Conservation (phyloP, 78 protist genomes). For the Acrasis kona region DNA sequence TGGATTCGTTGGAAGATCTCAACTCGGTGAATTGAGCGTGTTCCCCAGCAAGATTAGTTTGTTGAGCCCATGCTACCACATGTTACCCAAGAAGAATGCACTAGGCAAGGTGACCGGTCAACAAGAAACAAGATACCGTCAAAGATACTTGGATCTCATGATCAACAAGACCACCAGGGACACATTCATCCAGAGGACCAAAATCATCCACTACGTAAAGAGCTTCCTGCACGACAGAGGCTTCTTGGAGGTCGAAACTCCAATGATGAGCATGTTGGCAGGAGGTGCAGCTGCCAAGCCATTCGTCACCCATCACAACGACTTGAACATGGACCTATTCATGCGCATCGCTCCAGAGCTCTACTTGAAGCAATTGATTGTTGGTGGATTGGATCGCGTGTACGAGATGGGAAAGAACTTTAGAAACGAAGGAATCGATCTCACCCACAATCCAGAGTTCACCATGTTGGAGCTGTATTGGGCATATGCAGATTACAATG, state of each 20-base stretch:
- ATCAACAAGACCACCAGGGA: slow-evolving; percentile 55
- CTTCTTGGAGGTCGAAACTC: slow-evolving; percentile 96
- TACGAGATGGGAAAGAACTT: slow-evolving; percentile 99
- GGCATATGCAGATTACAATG: slow-evolving; percentile 99
- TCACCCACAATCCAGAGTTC: slow-evolving; percentile 99
- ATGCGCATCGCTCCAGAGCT: slow-evolving; percentile 99
- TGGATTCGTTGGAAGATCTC: slow-evolving; percentile 84
- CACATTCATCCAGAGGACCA: slow-evolving; percentile 62
- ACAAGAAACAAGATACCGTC: slow-evolving; percentile 77
- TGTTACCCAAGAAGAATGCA: slow-evolving; percentile 68
- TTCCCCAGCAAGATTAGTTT: slow-evolving; percentile 58
- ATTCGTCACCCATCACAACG: slow-evolving; percentile 97
- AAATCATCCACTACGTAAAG: slow-evolving; percentile 78
- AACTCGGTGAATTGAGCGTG: slow-evolving; percentile 93
- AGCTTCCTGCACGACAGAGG: slow-evolving; percentile 56
- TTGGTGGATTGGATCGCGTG: slow-evolving; percentile 99
- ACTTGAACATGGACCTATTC: slow-evolving; percentile 81
- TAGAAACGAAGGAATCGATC: slow-evolving; percentile 98
- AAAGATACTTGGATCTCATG: slow-evolving; percentile 94
- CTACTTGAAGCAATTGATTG: slow-evolving; percentile 93
- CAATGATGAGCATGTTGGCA: slow-evolving; percentile 93
- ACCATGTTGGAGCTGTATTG: slow-evolving; percentile 99
- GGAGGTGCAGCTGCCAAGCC: slow-evolving; percentile 99
- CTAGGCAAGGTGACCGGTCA: slow-evolving; percentile 68
- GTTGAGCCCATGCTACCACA: slow-evolving; percentile 95